Evolutionary conservation across 2,329 filamentous ascomycete species (phyloP).

Genomic region (Dryadomyces quercivorus): DNA sequence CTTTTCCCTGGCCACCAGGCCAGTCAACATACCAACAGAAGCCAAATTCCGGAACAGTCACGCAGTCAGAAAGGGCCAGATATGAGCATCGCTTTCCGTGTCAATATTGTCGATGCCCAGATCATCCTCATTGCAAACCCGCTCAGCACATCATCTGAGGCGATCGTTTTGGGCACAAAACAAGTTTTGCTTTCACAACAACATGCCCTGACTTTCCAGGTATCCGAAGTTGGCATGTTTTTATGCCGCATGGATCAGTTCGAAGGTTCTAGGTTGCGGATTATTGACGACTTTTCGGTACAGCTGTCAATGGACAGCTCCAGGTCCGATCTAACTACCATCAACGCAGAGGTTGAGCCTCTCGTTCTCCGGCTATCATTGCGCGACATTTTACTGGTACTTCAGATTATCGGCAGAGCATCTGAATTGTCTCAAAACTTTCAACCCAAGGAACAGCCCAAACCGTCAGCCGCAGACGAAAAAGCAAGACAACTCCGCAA

Average conservation of each 20-base stretch:
- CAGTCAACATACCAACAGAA: neutral
- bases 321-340: constrained; percentile 53
- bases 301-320: constrained; percentile 75
- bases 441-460: constrained; percentile 32
- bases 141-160: constrained; percentile 77
- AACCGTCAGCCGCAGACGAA: constrained; percentile 32
- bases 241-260: constrained; percentile 97
- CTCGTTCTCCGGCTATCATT: constrained; percentile 82
- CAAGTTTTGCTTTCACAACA: constrained; percentile 89
- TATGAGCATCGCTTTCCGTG: constrained; percentile 73
- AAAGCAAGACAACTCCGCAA: constrained; percentile 43
- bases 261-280: constrained; percentile 76
- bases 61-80: constrained; percentile 20
- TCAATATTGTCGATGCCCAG: constrained; percentile 93
- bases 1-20: constrained; percentile 14
- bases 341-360: constrained; percentile 81
- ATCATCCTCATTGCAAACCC: constrained; percentile 95
- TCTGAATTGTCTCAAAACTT: constrained; percentile 65
- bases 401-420: constrained; percentile 85
- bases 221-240: constrained; percentile 95
- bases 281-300: constrained; percentile 92
- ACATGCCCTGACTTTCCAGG: constrained; percentile 83
- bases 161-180: constrained; percentile 88
- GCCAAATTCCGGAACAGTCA: neutral
- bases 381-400: constrained; percentile 84